Evolutionary conservation across 805 yeast species (phyloP).

Genomic region (Saturnispora hagleri): DNA sequence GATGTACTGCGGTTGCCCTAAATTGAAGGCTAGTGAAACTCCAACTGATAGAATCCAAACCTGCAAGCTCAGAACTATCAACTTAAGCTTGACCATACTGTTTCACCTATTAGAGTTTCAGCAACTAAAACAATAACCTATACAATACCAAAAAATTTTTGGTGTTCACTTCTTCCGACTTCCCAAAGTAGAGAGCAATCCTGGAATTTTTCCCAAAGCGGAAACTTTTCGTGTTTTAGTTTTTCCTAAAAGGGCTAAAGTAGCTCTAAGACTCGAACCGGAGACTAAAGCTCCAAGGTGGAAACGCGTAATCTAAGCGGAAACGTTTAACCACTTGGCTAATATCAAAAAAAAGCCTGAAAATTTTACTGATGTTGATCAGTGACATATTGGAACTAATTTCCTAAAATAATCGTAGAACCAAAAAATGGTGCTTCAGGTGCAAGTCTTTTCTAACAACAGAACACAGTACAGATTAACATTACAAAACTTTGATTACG

Average conservation of each 20-base stretch:
- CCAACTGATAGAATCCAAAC: neutral
- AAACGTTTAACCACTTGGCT: neutral
- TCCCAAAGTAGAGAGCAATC: slow-evolving; percentile 2
- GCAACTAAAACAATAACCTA: neutral
- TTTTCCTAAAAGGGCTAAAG: neutral
- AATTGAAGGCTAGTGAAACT: slow-evolving; percentile 1
- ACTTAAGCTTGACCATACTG: neutral
- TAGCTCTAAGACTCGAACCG: neutral
- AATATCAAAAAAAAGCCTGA: neutral
- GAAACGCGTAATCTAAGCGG: neutral
- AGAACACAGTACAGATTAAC: too few species aligned
- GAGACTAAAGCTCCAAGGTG: neutral
- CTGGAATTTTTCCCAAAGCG: neutral
- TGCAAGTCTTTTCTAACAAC: too few species aligned
- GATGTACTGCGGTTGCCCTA: slow-evolving; percentile 4
- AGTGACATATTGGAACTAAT: too few species aligned
- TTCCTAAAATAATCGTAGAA: too few species aligned
- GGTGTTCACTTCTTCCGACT: neutral
- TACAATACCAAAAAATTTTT: neutral
- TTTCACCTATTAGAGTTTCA: neutral
- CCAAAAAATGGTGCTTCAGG: too few species aligned
- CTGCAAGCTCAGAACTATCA: neutral
- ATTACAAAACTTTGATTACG: neutral
- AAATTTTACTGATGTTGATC: neutral
- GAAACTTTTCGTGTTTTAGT: slow-evolving; percentile 1